Evolutionary conservation across 176 grass and related monocot genomes (phyloP).

Genomic region (Cymbopogon citratus): DNA sequence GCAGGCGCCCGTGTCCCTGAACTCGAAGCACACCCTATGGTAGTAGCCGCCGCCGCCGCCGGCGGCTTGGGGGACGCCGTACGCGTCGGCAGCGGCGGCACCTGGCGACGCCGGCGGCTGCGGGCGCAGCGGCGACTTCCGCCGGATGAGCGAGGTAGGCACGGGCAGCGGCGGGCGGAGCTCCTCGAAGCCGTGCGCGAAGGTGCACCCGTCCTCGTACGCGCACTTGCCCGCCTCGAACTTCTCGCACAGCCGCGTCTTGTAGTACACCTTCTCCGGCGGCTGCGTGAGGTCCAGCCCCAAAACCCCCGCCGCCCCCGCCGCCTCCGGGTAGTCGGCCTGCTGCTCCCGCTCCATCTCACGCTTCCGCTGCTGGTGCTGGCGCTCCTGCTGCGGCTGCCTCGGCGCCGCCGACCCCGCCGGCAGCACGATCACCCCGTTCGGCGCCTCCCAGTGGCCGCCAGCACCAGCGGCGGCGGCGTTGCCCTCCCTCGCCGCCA

Average conservation of each 20-base stretch:
- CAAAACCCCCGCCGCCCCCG: neutral
- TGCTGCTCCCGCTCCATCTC: neutral
- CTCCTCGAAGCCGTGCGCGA: constrained; percentile 51
- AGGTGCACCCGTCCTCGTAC: constrained; percentile 43
- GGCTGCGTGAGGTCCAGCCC: neutral
- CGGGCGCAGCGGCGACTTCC: neutral
- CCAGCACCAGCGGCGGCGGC: neutral
- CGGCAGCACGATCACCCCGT: constrained; percentile 41
- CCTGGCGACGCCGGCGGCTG: too few species aligned
- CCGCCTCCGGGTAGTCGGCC: neutral
- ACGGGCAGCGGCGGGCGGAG: constrained; percentile 29
- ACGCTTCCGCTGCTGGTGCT: neutral
- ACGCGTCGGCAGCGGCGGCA: too few species aligned
- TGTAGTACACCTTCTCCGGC: constrained; percentile 38
- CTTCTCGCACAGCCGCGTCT: constrained; percentile 50
- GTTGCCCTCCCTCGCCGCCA: constrained; percentile 2
- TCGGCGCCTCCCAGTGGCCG: neutral
- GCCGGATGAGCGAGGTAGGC: neutral
- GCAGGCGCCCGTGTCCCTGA: constrained; percentile 36
- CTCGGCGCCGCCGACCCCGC: neutral
- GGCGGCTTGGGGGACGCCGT: too few species aligned
- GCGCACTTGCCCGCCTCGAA: constrained; percentile 24
- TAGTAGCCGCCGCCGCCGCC: neutral
- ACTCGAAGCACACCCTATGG: constrained; percentile 35
- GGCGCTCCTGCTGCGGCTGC: neutral